These are phyloP conservation scores for Phytophthora pisi DNA, from an alignment of 352 stramenopile genomes.

Conservation along the genomic window DNA sequence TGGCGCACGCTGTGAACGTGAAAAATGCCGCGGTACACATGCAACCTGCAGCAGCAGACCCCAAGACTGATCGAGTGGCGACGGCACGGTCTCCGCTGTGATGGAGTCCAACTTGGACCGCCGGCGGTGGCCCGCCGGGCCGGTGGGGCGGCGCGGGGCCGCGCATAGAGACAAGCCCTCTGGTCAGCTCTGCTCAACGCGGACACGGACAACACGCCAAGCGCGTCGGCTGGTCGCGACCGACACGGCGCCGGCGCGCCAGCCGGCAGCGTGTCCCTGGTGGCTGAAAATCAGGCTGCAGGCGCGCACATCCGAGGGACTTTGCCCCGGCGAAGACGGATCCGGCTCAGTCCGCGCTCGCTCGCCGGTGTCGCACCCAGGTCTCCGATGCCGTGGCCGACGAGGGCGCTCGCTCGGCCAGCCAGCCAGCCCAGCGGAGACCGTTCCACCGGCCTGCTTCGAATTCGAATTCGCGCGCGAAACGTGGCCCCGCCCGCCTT, in stretches of 20 bases:
- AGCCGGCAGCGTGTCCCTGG: constrained; percentile 34
- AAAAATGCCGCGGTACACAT: neutral
- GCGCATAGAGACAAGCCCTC: constrained; percentile 30
- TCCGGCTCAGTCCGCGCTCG: constrained; percentile 14
- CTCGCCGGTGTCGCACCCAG: constrained; percentile 16
- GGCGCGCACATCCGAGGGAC: constrained; percentile 41
- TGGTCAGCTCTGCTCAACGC: constrained; percentile 24
- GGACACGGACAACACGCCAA: constrained; percentile 28
- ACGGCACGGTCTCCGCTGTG: constrained; percentile 16
- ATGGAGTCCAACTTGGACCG: neutral
- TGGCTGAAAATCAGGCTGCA: constrained; percentile 33
- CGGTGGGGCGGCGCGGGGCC: neutral
- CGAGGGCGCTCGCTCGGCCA: too few relatives aligned
- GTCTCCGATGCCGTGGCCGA: neutral
- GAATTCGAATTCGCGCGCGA: constrained; percentile 15
- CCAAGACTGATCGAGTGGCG: constrained; percentile 35
- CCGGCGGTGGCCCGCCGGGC: too few relatives aligned
- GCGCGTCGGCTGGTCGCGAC: constrained; percentile 7
- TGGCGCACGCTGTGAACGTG: neutral
- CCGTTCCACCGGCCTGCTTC: neutral
- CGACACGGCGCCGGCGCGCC: constrained; percentile 17
- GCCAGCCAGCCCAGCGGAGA: neutral
- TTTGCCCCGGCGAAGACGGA: constrained; percentile 24
- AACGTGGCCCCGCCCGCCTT: neutral
- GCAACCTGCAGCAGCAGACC: neutral